Conservation (phyloP, 1,139 yeast genomes). For the Casaregolazyma lundiana region DNA sequence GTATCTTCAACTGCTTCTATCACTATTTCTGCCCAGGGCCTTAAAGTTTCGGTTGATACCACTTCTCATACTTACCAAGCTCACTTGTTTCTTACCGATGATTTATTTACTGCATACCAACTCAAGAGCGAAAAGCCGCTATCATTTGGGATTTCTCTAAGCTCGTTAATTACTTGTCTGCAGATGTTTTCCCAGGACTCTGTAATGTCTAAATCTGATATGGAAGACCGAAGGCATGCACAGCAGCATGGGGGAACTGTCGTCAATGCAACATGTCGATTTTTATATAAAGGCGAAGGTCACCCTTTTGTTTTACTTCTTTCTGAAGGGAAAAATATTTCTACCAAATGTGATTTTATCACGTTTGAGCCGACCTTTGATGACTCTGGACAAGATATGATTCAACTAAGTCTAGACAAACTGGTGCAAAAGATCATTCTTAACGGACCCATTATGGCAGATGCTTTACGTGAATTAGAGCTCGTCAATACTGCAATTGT, state of each 20-base stretch:
- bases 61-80: conserved; percentile 28
- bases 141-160: conserved; percentile 23
- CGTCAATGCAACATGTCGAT: conserved; percentile 21
- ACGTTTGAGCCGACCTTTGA: conserved; percentile 46
- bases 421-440: conserved; percentile 62
- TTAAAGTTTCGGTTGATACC: conserved; percentile 28
- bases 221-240: background rate
- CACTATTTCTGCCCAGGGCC: conserved; percentile 27
- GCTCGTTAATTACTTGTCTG: conserved; percentile 26
- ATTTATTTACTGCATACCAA: conserved; percentile 24
- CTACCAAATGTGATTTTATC: conserved; percentile 66
- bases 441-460: conserved; percentile 59
- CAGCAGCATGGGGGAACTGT: conserved; percentile 1
- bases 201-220: background rate
- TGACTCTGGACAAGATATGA: conserved; percentile 7
- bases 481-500: conserved; percentile 61
- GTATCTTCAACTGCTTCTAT: conserved; percentile 24
- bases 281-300: conserved; percentile 54
- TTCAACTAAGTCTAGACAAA: conserved; percentile 43
- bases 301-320: conserved; percentile 64
- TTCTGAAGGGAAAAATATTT: conserved; percentile 57
- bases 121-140: conserved; percentile 15
- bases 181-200: conserved; percentile 25
- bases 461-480: conserved; percentile 61
- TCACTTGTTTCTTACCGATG: conserved; percentile 22